Percentiles rank a stretch among this genome's conserved stretches.
Evolutionary conservation across 129 eudicot genomes (phyloP).

Genomic region (Cynara cardunculus): DNA sequence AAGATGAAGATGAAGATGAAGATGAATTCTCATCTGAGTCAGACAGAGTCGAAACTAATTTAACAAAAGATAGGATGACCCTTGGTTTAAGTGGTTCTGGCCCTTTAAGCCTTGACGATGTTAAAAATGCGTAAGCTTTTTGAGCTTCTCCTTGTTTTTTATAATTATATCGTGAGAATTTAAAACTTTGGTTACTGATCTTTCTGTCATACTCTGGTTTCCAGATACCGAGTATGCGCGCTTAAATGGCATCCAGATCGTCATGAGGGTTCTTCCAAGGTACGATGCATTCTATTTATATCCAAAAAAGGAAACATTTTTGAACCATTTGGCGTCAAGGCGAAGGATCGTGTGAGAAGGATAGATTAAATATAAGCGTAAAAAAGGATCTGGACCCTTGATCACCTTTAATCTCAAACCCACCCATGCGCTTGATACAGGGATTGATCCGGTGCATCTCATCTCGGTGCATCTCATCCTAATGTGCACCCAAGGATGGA

Average conservation of each 20-base stretch:
- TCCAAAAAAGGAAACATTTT: not conserved
- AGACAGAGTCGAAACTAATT: slow-evolving; percentile 31
- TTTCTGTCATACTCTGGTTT: slow-evolving; percentile 16
- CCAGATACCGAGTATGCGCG: slow-evolving; percentile 84
- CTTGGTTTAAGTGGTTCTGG: slow-evolving; percentile 88
- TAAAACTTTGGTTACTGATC: not conserved
- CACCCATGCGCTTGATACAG: too few relatives aligned
- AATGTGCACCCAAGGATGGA: too few relatives aligned
- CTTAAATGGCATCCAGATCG: slow-evolving; percentile 99
- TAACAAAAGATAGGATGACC: slow-evolving; percentile 55
- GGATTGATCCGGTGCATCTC: too few relatives aligned
- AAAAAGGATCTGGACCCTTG: too few relatives aligned
- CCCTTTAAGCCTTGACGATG: slow-evolving; percentile 73
- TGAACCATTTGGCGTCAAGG: not conserved
- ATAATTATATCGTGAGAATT: not conserved
- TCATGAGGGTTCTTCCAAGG: slow-evolving; percentile 89
- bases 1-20: slow-evolving; percentile 50
- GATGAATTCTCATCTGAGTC: slow-evolving; percentile 48
- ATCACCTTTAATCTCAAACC: too few relatives aligned
- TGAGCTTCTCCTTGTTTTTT: not conserved
- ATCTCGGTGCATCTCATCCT: too few relatives aligned
- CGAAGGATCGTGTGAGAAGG: too few relatives aligned
- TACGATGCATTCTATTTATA: slow-evolving; percentile 18
- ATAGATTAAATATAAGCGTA: too few relatives aligned
- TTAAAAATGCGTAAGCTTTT: slow-evolving; percentile 74